Percentiles rank a stretch among this genome's conserved stretches.
These are phyloP conservation scores for Cucurbita moschata DNA, from an alignment of 306 rosid genomes.

Conservation along the genomic window DNA sequence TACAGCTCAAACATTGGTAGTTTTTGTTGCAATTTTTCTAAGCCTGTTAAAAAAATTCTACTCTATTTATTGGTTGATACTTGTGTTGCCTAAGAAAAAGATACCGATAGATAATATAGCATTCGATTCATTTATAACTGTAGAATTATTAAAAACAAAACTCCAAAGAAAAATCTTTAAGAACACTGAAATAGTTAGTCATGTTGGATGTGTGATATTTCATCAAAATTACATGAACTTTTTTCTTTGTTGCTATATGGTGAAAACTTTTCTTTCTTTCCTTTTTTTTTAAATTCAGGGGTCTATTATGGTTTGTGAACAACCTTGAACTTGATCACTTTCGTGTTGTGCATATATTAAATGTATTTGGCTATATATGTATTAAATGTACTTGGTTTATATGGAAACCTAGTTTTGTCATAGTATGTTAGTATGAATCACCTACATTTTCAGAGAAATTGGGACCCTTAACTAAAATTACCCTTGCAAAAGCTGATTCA, in stretches of 20 bases:
- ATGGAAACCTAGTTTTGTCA: background rate
- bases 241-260: background rate
- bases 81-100: background rate
- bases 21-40: conserved; percentile 2
- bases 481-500: background rate
- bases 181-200: background rate
- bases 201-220: background rate
- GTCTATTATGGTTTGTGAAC: background rate
- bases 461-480: background rate
- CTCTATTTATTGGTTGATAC: background rate
- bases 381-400: background rate
- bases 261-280: background rate
- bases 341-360: background rate
- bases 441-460: background rate
- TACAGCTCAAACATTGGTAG: conserved; percentile 76
- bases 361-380: background rate
- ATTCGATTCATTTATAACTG: background rate
- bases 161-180: background rate
- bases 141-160: background rate
- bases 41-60: background rate
- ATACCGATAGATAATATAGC: background rate
- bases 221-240: background rate
- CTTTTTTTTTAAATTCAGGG: background rate
- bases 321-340: background rate
- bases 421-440: background rate